Base-by-base conservation (phyloP, 2,329 filamentous ascomycete genomes). In the Chaetomiaceae sp. region DNA sequence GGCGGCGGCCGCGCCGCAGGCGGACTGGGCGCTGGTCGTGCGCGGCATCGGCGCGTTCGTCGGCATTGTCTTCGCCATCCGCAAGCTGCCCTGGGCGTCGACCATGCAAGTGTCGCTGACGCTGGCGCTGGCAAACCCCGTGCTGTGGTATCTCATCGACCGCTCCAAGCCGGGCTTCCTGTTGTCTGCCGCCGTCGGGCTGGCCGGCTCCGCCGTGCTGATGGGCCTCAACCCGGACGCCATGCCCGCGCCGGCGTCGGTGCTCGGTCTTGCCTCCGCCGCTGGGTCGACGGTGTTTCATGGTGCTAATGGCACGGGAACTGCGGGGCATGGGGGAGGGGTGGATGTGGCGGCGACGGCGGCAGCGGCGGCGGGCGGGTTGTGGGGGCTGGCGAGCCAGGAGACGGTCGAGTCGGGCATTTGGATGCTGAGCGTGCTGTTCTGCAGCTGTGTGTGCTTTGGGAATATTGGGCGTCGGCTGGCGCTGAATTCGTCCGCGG, bases 81-180 rank as follows among this genome's bases (percentile, higher is more conserved):
- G 93, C 54, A 88, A 86, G 65, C 78, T 96, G 9, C 86, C 88
- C 1, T 98, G 93, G 93, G 79, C 90, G 58, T 96, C 90, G 8
- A 93, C 89, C 1, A 79, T 95, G n/a, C 93, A 98, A 66, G 82
- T 94, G 17, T 94, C 90, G 1, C 67, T 94, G 20, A 93, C 90
- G 1, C 81, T 98, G 39, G 87, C 89, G 18, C 79, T 97, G 49
- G 88, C 86, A 17, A 97, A 97, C 62, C 91, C 93, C 1, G 85
- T 93, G 9, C 72, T 98, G 15, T 98, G 93, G 93, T 98, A 95
- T 67, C 74, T 97, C 19, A 86, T 98, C 60, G 93, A 98, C 67
- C 86, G 91, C 41, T 93, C 88, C 38, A 83, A 81, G 56, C 78
- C 89, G 0, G 93, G 93, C 4, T 85, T 97, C 56, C 69, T 93